Percentiles rank a stretch among this genome's conserved stretches.
phyloP scores from a whole-genome alignment of 164 flowering plant genomes.

The Paratinospora sagittata region DNA sequence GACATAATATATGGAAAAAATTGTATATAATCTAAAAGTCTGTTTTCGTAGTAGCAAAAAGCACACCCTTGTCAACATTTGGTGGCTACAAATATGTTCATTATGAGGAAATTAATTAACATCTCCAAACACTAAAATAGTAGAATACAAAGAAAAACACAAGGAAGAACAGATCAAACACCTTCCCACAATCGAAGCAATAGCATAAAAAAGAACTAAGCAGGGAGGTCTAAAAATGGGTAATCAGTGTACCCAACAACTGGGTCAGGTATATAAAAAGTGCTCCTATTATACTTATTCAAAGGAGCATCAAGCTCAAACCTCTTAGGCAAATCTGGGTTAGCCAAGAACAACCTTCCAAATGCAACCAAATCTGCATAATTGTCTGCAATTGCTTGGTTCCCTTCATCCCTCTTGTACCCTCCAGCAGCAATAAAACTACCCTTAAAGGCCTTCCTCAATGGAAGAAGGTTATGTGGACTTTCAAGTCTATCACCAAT shows the following conservation, averaged over 20 bases:
- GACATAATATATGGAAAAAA: no score
- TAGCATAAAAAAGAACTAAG: not conserved
- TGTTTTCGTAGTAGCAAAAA: not conserved
- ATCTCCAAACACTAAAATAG: no score
- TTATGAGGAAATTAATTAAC: no score
- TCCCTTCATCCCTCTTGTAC: slow-evolving; percentile 39
- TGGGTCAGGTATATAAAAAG: slow-evolving; percentile 36
- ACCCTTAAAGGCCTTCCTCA: slow-evolving; percentile 45
- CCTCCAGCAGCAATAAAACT: slow-evolving; percentile 45
- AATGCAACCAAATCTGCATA: slow-evolving; percentile 30
- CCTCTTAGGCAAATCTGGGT: slow-evolving; percentile 38
- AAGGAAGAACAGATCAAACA: no score
- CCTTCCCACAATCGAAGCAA: not conserved
- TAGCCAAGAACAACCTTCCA: slow-evolving; percentile 36
- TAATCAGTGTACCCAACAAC: slow-evolving; percentile 37
- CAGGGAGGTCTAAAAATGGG: slow-evolving; percentile 22
- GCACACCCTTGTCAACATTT: not conserved
- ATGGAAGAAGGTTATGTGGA: slow-evolving; percentile 32
- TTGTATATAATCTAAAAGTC: not conserved
- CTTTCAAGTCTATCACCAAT: slow-evolving; percentile 14
- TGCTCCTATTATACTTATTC: slow-evolving; percentile 27
- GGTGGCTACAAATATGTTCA: no score
- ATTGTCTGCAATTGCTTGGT: slow-evolving; percentile 26
- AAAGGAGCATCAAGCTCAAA: slow-evolving; percentile 32
- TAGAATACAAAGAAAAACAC: no score